These are phyloP conservation scores for Phytophthora pseudosyringae DNA, from an alignment of 352 stramenopile species.

Conservation along the genomic window DNA sequence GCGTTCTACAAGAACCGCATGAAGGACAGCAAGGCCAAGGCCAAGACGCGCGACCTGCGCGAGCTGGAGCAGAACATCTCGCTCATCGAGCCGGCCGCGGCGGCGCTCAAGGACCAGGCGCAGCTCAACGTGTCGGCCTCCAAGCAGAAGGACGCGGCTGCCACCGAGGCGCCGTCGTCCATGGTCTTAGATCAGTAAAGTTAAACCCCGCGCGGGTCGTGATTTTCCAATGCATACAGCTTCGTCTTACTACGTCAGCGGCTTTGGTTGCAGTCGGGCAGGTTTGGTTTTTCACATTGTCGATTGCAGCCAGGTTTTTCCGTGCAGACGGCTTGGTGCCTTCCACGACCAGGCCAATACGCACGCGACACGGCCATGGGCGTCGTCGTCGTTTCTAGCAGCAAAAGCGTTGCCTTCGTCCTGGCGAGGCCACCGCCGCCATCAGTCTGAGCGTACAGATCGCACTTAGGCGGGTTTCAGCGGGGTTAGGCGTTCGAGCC, in stretches of 20 bases:
- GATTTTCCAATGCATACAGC: conserved; percentile 45
- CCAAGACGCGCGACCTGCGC: conserved; percentile 82
- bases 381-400: conserved; percentile 21
- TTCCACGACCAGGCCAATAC: neutral
- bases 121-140: conserved; percentile 73
- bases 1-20: conserved; percentile 98
- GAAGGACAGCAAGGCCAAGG: conserved; percentile 84
- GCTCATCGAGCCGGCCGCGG: conserved; percentile 83
- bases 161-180: conserved; percentile 65
- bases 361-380: too few relatives aligned
- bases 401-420: neutral
- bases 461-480: conserved; percentile 21
- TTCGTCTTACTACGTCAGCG: conserved; percentile 27
- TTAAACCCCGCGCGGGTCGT: conserved; percentile 36
- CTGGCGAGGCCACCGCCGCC: conserved; percentile 9
- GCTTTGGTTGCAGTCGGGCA: neutral
- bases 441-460: conserved; percentile 26
- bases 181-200: conserved; percentile 91
- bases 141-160: conserved; percentile 67
- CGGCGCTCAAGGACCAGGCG: conserved; percentile 73
- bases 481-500: conserved; percentile 13
- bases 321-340: conserved; percentile 8
- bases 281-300: too few relatives aligned
- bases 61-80: conserved; percentile 88
- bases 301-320: neutral